Evolutionary conservation across 2,329 filamentous ascomycete species (phyloP).

Genomic region (Monilinia laxa): DNA sequence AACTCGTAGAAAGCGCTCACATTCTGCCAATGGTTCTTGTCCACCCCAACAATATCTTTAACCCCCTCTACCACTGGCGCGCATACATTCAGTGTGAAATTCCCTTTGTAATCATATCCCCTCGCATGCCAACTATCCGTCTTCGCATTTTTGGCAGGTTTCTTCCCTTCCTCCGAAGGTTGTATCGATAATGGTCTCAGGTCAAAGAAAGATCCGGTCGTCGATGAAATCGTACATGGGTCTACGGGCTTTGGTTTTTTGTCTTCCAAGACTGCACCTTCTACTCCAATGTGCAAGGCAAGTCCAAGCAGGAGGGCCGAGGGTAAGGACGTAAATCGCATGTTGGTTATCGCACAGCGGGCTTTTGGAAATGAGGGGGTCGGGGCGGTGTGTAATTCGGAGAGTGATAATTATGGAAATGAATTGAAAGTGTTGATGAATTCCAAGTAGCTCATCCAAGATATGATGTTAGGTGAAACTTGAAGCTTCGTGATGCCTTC

Average conservation of each 20-base stretch:
- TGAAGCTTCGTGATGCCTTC: constrained; percentile 13
- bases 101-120: constrained; percentile 74
- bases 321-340: constrained; percentile 36
- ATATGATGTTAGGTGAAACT: constrained; percentile 19
- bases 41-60: constrained; percentile 62
- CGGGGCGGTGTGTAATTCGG: background rate
- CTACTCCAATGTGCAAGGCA: constrained; percentile 32
- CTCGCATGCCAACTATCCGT: constrained; percentile 62
- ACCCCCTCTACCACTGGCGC: constrained; percentile 68
- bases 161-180: constrained; percentile 38
- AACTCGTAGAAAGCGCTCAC: constrained; percentile 75
- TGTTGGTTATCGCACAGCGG: constrained; percentile 15
- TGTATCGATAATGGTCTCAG: constrained; percentile 38
- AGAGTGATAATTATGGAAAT: background rate
- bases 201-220: constrained; percentile 40
- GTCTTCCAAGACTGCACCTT: constrained; percentile 34
- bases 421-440: constrained; percentile 11
- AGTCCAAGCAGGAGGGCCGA: constrained; percentile 35
- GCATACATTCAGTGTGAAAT: constrained; percentile 85
- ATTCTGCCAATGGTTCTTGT: constrained; percentile 63
- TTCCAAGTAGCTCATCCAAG: constrained; percentile 8
- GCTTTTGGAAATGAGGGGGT: background rate
- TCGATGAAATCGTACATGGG: constrained; percentile 39
- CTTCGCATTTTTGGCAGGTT: constrained; percentile 53
- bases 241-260: constrained; percentile 34